Conservation (phyloP, 2,329 filamentous ascomycete species). For the Fusarium sambucinum region DNA sequence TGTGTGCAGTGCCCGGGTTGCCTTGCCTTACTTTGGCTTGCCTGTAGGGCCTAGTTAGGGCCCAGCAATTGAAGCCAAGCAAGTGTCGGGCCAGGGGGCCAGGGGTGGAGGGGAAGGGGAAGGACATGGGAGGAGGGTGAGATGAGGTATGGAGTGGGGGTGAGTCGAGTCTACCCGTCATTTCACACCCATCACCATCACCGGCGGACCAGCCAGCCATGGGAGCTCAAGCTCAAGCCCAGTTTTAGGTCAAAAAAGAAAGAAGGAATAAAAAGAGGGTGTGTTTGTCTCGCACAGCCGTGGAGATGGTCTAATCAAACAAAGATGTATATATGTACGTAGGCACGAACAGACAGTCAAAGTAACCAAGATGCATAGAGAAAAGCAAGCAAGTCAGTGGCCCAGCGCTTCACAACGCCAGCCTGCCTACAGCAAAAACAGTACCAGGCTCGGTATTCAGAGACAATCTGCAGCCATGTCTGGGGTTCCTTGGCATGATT, state of each 20-base stretch:
- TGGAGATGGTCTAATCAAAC: conserved; percentile 9
- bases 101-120: conserved; percentile 1
- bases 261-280: conserved; percentile 16
- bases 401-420: conserved; percentile 38
- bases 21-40: conserved; percentile 1
- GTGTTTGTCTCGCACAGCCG: conserved; percentile 6
- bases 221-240: conserved; percentile 28
- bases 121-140: background rate
- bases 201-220: conserved; percentile 22
- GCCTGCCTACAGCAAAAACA: conserved; percentile 19
- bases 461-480: conserved; percentile 27
- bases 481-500: conserved; percentile 30
- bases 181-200: conserved; percentile 25
- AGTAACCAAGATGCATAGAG: background rate
- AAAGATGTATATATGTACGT: background rate
- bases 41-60: conserved; percentile 25
- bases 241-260: conserved; percentile 32
- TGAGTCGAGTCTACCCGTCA: conserved; percentile 1
- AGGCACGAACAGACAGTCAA: background rate
- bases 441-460: conserved; percentile 38
- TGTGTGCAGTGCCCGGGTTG: conserved; percentile 1
- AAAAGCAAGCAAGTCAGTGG: conserved; percentile 22
- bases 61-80: conserved; percentile 28
- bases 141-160: conserved; percentile 10
- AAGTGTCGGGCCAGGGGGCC: conserved; percentile 21